Percentiles rank a stretch among this genome's conserved stretches.
phyloP scores from a whole-genome alignment of 257 asterid species.

The Capsicum rhomboideum region DNA sequence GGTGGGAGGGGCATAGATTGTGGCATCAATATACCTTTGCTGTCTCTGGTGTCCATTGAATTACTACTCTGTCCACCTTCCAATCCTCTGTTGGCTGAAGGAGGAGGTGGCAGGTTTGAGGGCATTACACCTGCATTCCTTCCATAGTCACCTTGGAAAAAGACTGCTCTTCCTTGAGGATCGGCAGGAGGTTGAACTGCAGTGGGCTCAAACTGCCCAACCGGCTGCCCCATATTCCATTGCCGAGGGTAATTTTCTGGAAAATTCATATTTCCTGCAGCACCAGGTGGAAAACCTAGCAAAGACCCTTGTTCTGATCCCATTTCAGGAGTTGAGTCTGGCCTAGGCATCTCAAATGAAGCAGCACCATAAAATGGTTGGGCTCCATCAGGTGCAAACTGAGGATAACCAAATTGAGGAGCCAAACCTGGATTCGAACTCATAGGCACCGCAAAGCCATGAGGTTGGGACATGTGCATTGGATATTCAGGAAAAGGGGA shows the following conservation, averaged over 20 bases:
- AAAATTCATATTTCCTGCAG: conserved; percentile 48
- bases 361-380: conserved; percentile 59
- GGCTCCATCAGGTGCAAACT: conserved; percentile 50
- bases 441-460: conserved; percentile 31
- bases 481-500: conserved; percentile 20
- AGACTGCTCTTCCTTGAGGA: conserved; percentile 24
- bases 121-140: conserved; percentile 35
- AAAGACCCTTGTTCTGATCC: conserved; percentile 64
- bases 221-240: conserved; percentile 61
- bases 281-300: conserved; percentile 57
- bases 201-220: conserved; percentile 53
- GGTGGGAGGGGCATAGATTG: conserved; percentile 54
- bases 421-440: conserved; percentile 41
- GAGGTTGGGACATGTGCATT: conserved; percentile 24
- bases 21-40: conserved; percentile 47
- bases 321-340: conserved; percentile 46
- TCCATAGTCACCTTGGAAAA: conserved; percentile 25
- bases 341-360: conserved; percentile 55
- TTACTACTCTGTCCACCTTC: conserved; percentile 47
- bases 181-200: conserved; percentile 39
- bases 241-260: conserved; percentile 55
- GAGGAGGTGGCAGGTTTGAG: conserved; percentile 24
- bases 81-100: conserved; percentile 33
- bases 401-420: conserved; percentile 64
- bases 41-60: conserved; percentile 41